Percentiles rank a stretch among this genome's conserved stretches.
phyloP scores from a whole-genome alignment of 495 filamentous ascomycete species.

The Friedmanniomyces endolithicus region DNA sequence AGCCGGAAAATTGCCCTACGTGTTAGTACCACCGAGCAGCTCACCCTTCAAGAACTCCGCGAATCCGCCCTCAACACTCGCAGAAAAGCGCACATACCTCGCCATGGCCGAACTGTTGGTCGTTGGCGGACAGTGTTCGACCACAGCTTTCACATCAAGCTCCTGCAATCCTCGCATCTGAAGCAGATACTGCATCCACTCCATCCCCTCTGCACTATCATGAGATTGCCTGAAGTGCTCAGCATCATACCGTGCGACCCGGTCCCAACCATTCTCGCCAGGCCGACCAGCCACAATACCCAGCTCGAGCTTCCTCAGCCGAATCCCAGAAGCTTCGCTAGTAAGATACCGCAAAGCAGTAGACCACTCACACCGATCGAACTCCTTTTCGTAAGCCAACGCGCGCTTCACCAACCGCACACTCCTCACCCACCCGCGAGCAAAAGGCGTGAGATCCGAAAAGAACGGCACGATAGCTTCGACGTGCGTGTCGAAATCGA shows the following conservation, averaged over 20 bases:
- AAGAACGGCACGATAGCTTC: slow-evolving; percentile 46
- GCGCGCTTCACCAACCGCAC: slow-evolving; percentile 40
- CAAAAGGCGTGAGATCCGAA: slow-evolving; percentile 36
- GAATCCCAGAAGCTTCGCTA: slow-evolving; percentile 12
- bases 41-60: slow-evolving; percentile 33
- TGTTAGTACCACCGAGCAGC: slow-evolving; percentile 16
- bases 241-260: slow-evolving; percentile 28
- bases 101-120: slow-evolving; percentile 32
- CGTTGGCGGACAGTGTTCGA: slow-evolving; percentile 33
- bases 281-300: slow-evolving; percentile 38
- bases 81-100: slow-evolving; percentile 40
- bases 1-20: too few relatives aligned
- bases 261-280: slow-evolving; percentile 30
- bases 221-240: slow-evolving; percentile 28
- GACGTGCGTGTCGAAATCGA: slow-evolving; percentile 41
- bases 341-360: slow-evolving; percentile 24
- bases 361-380: slow-evolving; percentile 42
- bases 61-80: slow-evolving; percentile 39
- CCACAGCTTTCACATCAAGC: slow-evolving; percentile 33
- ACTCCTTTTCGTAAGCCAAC: slow-evolving; percentile 36
- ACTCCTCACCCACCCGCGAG: slow-evolving; percentile 32
- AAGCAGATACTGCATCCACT: slow-evolving; percentile 39
- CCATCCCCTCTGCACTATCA: slow-evolving; percentile 33
- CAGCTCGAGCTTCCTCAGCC: slow-evolving; percentile 32
- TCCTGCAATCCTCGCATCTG: slow-evolving; percentile 32